Evolutionary conservation across 148 eudicot species (phyloP), one percentile per base, ranked within the genome.

Genomic region (Amaranthus cruentus): DNA sequence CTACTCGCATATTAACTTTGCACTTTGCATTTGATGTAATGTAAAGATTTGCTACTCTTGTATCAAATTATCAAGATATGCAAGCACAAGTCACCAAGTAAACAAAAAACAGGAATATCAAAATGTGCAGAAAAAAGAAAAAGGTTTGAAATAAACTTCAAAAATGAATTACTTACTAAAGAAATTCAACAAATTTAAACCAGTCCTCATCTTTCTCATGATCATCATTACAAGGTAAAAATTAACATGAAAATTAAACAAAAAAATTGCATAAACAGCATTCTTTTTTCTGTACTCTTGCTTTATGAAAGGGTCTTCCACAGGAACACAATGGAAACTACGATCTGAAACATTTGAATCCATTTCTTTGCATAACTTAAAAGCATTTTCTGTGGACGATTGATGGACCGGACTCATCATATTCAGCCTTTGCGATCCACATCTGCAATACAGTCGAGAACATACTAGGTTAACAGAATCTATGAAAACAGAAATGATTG

Each of bases 371-470:
- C 5, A 64, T 57, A 64, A 50, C 71, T 75, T 75, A 79, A 68
- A 79, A 79, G 72, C 82, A 79, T 70, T 79, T 79, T 79, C 82
- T 75, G 78, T 79, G 82, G 51, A 79, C 82, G 65, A 79, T 79
- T 70, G 82, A 79, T 51, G 82, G 82, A 18, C 82, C 82, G 38
- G 82, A 79, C 46, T 79, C 78, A 9, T 79, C 82, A 43, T 79
- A 79, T 72, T 79, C 82, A 2, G 78, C 78, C 75, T 79, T 79
- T 4, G 82, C 82, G 44, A 79, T 79, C 82, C 82, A 79, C 82
- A 79, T 79, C 82, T 79, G 67, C 62, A 57, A 70, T 51, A 53
- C 46, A 50, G 56, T 9, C 54, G 54, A n/a, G 2, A 47, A 0
- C 63, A 7, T 49, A 53, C 56, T 72, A 58, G 57, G 7, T 59